Evolutionary conservation across 805 yeast genomes (phyloP), one percentile per base, ranked within the genome.

Genomic region (Zygotorulaspora danielsina): DNA sequence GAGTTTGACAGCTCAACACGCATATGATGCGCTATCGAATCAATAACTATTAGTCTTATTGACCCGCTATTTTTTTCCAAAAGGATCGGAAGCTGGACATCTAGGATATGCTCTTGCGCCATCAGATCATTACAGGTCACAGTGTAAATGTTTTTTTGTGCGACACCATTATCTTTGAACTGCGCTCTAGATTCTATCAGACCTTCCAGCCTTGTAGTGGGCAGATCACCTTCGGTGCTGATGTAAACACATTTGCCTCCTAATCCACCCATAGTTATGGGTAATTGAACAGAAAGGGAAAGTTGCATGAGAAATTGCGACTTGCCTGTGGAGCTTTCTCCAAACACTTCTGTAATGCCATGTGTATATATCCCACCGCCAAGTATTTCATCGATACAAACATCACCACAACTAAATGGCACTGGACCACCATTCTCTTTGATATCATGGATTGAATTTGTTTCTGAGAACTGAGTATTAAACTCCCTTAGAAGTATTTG

Each of bases 261-360:
- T 6, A 75, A 44, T 0, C 84, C 84, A 3, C 79, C 78, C 25
- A 62, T 47, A 12, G 57, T 63, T 8, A 18, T 32, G 0, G 80
- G 72, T 7, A 74, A 49, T 47, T 81, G 87, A 9, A 80, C 76
- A 2, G 78, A 64, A 3, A 78, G 64, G 2, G 83, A 69, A 36
- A 88, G 51, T 48, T 82, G 90, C 65, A 81, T 71, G 18, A 84
- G 63, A 3, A 89, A 63, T 49, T 89, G 94, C 0, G 96, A 81
- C 54, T 90, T 90, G 0, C 96, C 97, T 1, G 84, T 73, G 0
- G 94, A 84, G 36, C 94, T 78, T 18, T 81, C 83, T 0, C 97
- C 97, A 50, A 78, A 79, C 3, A 90, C 57, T 63, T 89, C 97
- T 0, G 88, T 79, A 2, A 83, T 56, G 17, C 70, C 61, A 2